Conservation (phyloP, 106 monocot species). For the Xerophyta viscosa region DNA sequence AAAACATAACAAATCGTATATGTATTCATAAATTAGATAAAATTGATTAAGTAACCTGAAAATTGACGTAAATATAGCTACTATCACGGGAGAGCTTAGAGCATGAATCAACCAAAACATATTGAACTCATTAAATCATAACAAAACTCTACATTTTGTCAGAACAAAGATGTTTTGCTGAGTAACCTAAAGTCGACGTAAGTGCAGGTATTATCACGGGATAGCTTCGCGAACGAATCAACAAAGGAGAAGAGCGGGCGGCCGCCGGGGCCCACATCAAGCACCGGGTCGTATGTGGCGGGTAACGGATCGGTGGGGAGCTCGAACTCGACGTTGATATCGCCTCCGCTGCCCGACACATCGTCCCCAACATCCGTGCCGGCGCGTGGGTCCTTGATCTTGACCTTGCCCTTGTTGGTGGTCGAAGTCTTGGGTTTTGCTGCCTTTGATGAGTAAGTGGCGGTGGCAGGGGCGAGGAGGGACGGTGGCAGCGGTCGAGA, state of each 20-base stretch:
- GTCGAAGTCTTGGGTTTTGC: neutral
- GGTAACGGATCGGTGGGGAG: constrained; percentile 57
- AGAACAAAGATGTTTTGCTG: neutral
- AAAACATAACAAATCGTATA: too few relatives aligned
- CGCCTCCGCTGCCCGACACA: constrained; percentile 14
- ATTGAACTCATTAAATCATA: neutral
- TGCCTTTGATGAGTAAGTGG: neutral
- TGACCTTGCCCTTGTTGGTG: constrained; percentile 4
- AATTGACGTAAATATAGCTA: too few relatives aligned
- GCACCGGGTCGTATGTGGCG: constrained; percentile 45
- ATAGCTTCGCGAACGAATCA: constrained; percentile 43
- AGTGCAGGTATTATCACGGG: constrained; percentile 31
- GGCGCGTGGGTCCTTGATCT: constrained; percentile 26
- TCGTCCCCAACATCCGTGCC: constrained; percentile 14
- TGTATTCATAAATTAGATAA: too few relatives aligned
- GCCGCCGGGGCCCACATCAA: constrained; percentile 79
- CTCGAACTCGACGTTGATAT: constrained; percentile 35
- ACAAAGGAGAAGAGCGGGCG: constrained; percentile 60
- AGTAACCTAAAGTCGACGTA: constrained; percentile 81
- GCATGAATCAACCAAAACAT: neutral
- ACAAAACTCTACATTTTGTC: constrained; percentile 9
- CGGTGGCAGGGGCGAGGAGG: neutral
- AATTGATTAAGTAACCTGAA: too few relatives aligned
- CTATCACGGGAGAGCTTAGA: too few relatives aligned
- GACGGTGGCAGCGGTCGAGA: constrained; percentile 1